These are phyloP conservation scores for Clarireedia paspali DNA, from an alignment of 2,329 filamentous ascomycete species.

Conservation along the genomic window DNA sequence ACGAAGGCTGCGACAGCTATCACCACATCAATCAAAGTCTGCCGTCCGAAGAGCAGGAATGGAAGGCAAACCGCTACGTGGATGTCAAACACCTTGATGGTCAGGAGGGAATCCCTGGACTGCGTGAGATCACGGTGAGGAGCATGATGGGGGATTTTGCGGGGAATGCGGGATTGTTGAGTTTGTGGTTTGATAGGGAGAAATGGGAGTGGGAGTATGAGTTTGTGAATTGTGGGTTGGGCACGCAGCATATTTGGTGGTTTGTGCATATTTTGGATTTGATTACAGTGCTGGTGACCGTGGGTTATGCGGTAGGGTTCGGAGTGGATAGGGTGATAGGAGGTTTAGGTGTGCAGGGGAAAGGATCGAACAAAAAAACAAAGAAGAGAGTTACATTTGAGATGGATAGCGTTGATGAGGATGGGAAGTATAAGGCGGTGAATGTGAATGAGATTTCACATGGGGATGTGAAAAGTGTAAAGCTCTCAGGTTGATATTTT, in stretches of 20 bases:
- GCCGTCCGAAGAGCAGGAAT: conserved; percentile 15
- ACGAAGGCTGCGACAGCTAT: conserved; percentile 84
- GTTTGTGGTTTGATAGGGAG: conserved; percentile 76
- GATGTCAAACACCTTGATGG: conserved; percentile 36
- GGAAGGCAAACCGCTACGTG: conserved; percentile 39
- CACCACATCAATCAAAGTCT: conserved; percentile 68
- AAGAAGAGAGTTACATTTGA: conserved; percentile 2
- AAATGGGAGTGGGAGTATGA: conserved; percentile 74
- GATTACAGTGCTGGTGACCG: conserved; percentile 19
- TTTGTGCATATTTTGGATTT: conserved; percentile 66
- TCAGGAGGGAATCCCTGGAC: conserved; percentile 45
- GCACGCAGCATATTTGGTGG: conserved; percentile 94
- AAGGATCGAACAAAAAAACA: neutral
- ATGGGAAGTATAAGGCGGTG: neutral
- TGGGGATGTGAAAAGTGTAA: neutral
- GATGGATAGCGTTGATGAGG: neutral
- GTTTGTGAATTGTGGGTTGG: conserved; percentile 69
- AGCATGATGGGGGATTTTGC: conserved; percentile 98
- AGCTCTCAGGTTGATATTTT: too few relatives aligned
- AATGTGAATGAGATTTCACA: neutral
- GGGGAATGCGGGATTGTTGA: conserved; percentile 85
- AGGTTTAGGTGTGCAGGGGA: neutral
- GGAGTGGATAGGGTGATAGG: neutral
- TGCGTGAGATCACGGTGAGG: conserved; percentile 85
- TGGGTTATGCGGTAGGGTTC: conserved; percentile 12